phyloP scores from a whole-genome alignment of 2,329 filamentous ascomycete genomes.

The Aspergillus alliaceus region DNA sequence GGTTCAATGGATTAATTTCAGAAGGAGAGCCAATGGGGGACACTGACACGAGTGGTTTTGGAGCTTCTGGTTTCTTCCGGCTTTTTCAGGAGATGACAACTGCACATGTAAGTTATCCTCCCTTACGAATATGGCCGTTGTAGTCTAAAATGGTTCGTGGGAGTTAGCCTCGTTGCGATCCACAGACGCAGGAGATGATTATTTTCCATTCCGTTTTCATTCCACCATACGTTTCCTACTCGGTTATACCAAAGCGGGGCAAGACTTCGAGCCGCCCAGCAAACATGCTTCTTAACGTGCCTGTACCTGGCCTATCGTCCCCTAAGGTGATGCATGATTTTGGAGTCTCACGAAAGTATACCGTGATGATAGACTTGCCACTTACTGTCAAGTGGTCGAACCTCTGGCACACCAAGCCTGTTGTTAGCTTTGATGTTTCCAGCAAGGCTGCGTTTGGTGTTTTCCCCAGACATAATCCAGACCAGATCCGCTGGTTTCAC shows the following conservation, averaged over 20 bases:
- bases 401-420: too few relatives aligned
- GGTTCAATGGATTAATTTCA: slow-evolving; percentile 62
- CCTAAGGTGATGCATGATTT: slow-evolving; percentile 79
- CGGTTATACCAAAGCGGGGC: slow-evolving; percentile 49
- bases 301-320: slow-evolving; percentile 61
- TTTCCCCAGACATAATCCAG: slow-evolving; percentile 62
- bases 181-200: slow-evolving; percentile 62
- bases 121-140: too few relatives aligned
- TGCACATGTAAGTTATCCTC: slow-evolving; percentile 8
- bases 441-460: too few relatives aligned
- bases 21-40: slow-evolving; percentile 39
- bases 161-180: slow-evolving; percentile 63
- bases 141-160: too few relatives aligned
- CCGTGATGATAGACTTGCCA: slow-evolving; percentile 69
- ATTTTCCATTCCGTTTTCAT: slow-evolving; percentile 67
- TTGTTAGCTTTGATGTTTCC: too few relatives aligned
- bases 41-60: not conserved
- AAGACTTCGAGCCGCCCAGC: too few relatives aligned
- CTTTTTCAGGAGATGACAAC: slow-evolving; percentile 10
- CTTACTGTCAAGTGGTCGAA: slow-evolving; percentile 60
- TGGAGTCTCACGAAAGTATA: slow-evolving; percentile 62
- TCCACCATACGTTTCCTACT: slow-evolving; percentile 67
- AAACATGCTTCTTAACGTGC: slow-evolving; percentile 53
- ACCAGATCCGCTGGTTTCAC: slow-evolving; percentile 64
- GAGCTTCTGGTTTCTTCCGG: slow-evolving; percentile 34